A percentile compares a stretch with the other conserved stretches of the same genome.
Conservation (phyloP, 495 filamentous ascomycete species). For the Annulohypoxylon nitens region DNA sequence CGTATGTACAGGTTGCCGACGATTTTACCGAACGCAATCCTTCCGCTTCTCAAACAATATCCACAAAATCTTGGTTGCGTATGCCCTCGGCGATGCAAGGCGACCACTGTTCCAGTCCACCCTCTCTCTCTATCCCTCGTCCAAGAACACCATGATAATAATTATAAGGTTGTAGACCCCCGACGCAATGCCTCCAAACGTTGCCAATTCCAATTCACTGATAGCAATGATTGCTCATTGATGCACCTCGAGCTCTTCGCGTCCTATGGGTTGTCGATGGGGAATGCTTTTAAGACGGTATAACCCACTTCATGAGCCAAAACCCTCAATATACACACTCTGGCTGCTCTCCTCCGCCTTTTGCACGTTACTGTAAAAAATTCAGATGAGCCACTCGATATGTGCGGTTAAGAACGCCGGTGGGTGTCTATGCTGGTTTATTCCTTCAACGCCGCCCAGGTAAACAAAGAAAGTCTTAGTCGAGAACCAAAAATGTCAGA, state of each 20-base stretch:
- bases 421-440: constrained; percentile 54
- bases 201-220: constrained; percentile 25
- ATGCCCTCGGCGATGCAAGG: constrained; percentile 29
- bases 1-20: constrained; percentile 49
- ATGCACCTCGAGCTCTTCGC: constrained; percentile 38
- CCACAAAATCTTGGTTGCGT: constrained; percentile 26
- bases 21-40: constrained; percentile 33
- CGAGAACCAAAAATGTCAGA: constrained; percentile 48
- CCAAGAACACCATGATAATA: constrained; percentile 37
- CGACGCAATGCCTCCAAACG: constrained; percentile 23
- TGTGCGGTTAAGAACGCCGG: constrained; percentile 50
- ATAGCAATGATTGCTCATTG: constrained; percentile 31
- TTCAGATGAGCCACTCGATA: constrained; percentile 48
- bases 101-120: constrained; percentile 24
- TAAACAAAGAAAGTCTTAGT: constrained; percentile 50
- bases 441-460: constrained; percentile 52
- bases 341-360: constrained; percentile 35
- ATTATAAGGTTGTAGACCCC: constrained; percentile 38
- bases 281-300: constrained; percentile 30
- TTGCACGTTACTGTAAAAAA: constrained; percentile 41
- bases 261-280: constrained; percentile 29
- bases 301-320: constrained; percentile 34
- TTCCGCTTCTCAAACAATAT: constrained; percentile 28
- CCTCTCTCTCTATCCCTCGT: constrained; percentile 27
- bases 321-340: constrained; percentile 45